Base-by-base conservation (phyloP, 192 early-diverging fungal genomes). In the Backusella australiensis region DNA sequence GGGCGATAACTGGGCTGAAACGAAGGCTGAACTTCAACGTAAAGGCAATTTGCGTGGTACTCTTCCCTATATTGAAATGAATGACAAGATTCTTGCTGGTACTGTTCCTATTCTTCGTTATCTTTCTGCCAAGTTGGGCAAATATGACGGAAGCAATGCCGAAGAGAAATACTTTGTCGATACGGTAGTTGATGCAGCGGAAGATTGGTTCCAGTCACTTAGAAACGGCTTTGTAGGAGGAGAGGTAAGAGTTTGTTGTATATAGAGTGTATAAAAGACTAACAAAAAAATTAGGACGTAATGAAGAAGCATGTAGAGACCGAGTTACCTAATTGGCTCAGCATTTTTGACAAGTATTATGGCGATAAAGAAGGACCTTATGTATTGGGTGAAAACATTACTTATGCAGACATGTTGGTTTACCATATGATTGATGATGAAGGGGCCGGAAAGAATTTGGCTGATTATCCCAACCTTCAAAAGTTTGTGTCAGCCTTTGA, bases 101-200 rank as follows among this genome's bases (percentile, higher is more conserved):
- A 67, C 34, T 67, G 6, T 67, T 32, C 66, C 66, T 36, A 67
- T 67, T 34, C 29, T 67, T 32, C 66, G 66, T 19, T 67, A 67
- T 67, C 29, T 67, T 7, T 67, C 66, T 34, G 26, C 34, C 66
- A 67, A 67, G 32, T 34, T 67, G 34, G 66, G 66, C n/a, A 67
- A 67, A 35, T 67, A 67, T 19, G 14, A 32, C 8, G 66, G 66
- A 35, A 15, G 26, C 2, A 67, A 67, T 34, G 66, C 11, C 19
- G 66, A 67, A 36, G 32, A 67, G 17, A 67, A 19, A 15, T 19
- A 67, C 6, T 1, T 4, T 19, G 17, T 67, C 32, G 66, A 67
- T 19, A 2, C 0, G 14, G 32, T 17, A 35, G 15, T 8, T 17
- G 66, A 67, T 34, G 14, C 34, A 17, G 34, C 12, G 1, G 66